Conservation (phyloP, 2,329 filamentous ascomycete genomes). For the Orbilia quercus region DNA sequence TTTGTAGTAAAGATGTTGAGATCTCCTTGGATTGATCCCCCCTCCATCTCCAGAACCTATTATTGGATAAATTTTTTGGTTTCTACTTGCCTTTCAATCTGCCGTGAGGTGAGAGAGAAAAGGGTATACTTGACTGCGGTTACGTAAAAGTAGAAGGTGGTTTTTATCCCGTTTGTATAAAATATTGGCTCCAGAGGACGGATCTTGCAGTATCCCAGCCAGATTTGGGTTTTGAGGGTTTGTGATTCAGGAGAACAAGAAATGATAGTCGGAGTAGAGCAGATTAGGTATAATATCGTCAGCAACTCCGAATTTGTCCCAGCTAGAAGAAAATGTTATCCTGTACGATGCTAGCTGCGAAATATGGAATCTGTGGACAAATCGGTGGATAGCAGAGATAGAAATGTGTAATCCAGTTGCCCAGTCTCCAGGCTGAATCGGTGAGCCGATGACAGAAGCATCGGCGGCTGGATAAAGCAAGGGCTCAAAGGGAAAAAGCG, state of each 20-base stretch:
- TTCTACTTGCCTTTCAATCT: conserved; percentile 5
- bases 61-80: conserved; percentile 11
- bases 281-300: conserved; percentile 55
- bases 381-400: conserved; percentile 43
- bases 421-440: conserved; percentile 55
- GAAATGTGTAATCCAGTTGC: conserved; percentile 54
- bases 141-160: conserved; percentile 16
- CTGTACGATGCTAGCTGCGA: conserved; percentile 50
- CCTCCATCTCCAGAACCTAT: conserved; percentile 16
- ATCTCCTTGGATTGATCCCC: conserved; percentile 21
- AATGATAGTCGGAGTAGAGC: conserved; percentile 53
- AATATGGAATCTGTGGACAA: conserved; percentile 32
- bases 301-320: conserved; percentile 33
- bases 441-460: conserved; percentile 20
- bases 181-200: conserved; percentile 10
- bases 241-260: conserved; percentile 37
- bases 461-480: conserved; percentile 58
- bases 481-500: conserved; percentile 43
- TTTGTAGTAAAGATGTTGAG: conserved; percentile 47
- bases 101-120: neutral
- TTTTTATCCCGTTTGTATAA: conserved; percentile 18
- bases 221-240: conserved; percentile 19
- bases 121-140: conserved; percentile 6
- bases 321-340: conserved; percentile 47
- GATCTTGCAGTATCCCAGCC: conserved; percentile 24